Percentiles rank a stretch among this genome's conserved stretches.
Evolutionary conservation across 768 basidiomycete species (phyloP).

Genomic region (Serendipita vermifera): DNA sequence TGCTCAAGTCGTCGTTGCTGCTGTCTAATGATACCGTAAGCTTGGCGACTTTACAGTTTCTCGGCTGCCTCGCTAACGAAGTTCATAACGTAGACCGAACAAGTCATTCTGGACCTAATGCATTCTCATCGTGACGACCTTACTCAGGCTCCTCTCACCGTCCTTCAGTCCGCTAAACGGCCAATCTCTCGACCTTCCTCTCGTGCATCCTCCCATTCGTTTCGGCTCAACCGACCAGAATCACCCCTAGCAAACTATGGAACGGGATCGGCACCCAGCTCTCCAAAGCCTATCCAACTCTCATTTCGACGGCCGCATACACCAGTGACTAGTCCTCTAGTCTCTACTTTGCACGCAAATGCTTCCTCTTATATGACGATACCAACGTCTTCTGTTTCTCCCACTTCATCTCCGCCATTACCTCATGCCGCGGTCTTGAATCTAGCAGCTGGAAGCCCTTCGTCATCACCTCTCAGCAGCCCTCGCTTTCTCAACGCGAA

Average conservation of each 20-base stretch:
- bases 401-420: conserved; percentile 55
- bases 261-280: conserved; percentile 39
- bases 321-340: conserved; percentile 62
- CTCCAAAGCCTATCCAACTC: conserved; percentile 66
- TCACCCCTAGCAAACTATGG: conserved; percentile 1
- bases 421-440: conserved; percentile 39
- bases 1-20: conserved; percentile 58
- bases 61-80: neutral
- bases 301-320: conserved; percentile 71
- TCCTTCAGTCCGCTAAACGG: conserved; percentile 64
- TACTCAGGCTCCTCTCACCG: conserved; percentile 69
- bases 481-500: conserved; percentile 81
- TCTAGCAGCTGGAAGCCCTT: conserved; percentile 63
- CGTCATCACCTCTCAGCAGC: conserved; percentile 72
- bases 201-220: conserved; percentile 57
- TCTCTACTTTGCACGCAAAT: conserved; percentile 33
- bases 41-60: neutral
- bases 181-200: conserved; percentile 73
- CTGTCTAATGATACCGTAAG: conserved; percentile 33
- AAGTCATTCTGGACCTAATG: conserved; percentile 87
- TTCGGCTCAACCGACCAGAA: conserved; percentile 57
- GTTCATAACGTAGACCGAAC: conserved; percentile 48
- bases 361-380: conserved; percentile 44
- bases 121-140: conserved; percentile 85
- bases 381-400: conserved; percentile 25